phyloP scores from a whole-genome alignment of 305 asterid genomes.

The Ruellia speciosa region DNA sequence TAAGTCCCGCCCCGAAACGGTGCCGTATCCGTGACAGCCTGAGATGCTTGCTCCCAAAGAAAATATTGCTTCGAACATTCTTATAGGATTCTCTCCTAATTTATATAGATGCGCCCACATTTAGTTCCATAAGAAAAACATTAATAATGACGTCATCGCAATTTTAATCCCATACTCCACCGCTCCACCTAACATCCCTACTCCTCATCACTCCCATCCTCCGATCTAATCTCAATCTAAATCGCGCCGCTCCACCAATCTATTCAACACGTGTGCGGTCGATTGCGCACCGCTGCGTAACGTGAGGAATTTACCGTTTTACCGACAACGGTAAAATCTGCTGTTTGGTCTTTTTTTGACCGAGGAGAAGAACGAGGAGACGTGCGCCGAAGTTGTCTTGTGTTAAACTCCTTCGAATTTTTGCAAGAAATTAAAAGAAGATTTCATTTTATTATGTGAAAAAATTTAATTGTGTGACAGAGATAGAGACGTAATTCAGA shows the following conservation, averaged over 20 bases:
- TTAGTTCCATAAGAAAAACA: too few species aligned
- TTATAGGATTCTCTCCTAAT: too few species aligned
- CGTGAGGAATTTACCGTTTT: neutral
- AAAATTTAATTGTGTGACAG: neutral
- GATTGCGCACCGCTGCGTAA: too few species aligned
- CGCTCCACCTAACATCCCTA: conserved; percentile 28
- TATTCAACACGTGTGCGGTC: too few species aligned
- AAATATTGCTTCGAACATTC: too few species aligned
- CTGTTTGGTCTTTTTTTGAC: conserved; percentile 16
- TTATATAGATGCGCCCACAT: too few species aligned
- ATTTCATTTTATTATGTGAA: too few species aligned
- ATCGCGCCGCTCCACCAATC: neutral
- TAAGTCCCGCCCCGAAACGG: too few species aligned
- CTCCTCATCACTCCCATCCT: conserved; percentile 25
- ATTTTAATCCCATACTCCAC: conserved; percentile 23
- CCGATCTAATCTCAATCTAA: conserved; percentile 18
- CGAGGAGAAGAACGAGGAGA: conserved; percentile 28
- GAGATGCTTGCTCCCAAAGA: too few species aligned
- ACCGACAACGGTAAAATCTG: conserved; percentile 15
- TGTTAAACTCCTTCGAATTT: conserved; percentile 21
- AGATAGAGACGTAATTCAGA: conserved; percentile 33
- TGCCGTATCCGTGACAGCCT: too few species aligned
- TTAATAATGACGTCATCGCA: conserved; percentile 16
- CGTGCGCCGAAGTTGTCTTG: conserved; percentile 34
- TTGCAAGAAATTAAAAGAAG: neutral